phyloP scores from a whole-genome alignment of 495 filamentous ascomycete species.

The Cudoniella acicularis region DNA sequence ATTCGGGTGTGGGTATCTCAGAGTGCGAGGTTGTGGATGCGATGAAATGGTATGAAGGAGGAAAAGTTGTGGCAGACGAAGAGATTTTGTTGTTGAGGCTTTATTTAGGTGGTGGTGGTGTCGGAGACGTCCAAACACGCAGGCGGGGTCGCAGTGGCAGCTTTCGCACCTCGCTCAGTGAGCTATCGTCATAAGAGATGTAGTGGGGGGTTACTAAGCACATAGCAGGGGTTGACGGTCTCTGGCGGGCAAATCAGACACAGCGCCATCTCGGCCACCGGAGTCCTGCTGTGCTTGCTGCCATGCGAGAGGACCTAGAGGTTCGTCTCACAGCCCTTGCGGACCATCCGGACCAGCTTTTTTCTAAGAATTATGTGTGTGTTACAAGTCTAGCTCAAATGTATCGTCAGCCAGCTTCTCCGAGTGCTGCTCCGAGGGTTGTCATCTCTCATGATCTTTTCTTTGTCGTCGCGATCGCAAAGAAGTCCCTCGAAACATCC shows the following conservation, averaged over 20 bases:
- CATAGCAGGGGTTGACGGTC: neutral
- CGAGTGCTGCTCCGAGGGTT: neutral
- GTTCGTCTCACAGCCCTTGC: too few relatives aligned
- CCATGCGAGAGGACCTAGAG: too few relatives aligned
- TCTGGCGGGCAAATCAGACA: neutral
- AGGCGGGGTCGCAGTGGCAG: neutral
- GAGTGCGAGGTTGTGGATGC: conserved; percentile 4
- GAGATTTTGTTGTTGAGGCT: conserved; percentile 15
- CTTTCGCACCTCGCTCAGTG: neutral
- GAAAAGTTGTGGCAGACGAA: conserved; percentile 7
- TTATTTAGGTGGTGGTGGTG: neutral
- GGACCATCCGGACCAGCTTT: neutral
- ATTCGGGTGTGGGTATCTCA: conserved; percentile 16
- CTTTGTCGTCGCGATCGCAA: neutral
- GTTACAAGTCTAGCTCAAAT: neutral
- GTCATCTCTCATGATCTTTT: neutral
- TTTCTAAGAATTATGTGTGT: neutral
- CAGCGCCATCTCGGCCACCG: neutral
- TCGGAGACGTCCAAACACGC: conserved; percentile 2
- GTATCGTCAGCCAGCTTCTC: neutral
- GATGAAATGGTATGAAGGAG: neutral
- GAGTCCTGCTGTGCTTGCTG: neutral
- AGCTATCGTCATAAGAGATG: conserved; percentile 10
- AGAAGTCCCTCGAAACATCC: conserved; percentile 2
- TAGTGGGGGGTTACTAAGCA: conserved; percentile 20